These are phyloP conservation scores for Alectoria sarmentosa DNA, from an alignment of 495 filamentous ascomycete species.

Conservation along the genomic window DNA sequence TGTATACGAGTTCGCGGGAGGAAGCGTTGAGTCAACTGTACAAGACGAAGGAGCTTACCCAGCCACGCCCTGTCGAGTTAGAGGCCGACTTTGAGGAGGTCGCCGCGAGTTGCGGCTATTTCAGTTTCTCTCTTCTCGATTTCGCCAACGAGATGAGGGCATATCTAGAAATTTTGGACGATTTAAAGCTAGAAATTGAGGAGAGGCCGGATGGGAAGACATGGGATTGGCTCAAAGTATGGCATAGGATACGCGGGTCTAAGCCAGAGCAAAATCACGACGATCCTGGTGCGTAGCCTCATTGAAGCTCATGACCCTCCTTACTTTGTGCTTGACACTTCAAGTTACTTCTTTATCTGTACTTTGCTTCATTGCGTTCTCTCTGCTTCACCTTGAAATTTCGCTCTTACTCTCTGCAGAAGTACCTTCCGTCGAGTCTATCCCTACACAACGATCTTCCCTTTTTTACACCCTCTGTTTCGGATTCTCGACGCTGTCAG, in stretches of 20 bases:
- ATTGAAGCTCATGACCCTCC: background rate
- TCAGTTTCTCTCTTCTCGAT: slow-evolving; percentile 79
- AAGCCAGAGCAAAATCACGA: background rate
- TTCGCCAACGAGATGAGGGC: slow-evolving; percentile 84
- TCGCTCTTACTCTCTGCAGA: background rate
- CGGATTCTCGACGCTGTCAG: background rate
- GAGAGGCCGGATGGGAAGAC: slow-evolving; percentile 50
- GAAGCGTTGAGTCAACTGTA: slow-evolving; percentile 74
- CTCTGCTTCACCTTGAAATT: background rate
- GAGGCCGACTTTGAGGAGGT: slow-evolving; percentile 95
- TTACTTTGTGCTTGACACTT: background rate
- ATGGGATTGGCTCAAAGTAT: slow-evolving; percentile 86
- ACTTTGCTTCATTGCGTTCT: background rate
- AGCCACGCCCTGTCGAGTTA: slow-evolving; percentile 56
- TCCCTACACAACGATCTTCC: background rate
- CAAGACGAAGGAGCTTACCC: slow-evolving; percentile 60
- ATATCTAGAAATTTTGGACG: slow-evolving; percentile 76
- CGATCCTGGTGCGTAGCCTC: slow-evolving; percentile 24
- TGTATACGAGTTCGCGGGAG: slow-evolving; percentile 68
- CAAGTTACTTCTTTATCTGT: background rate
- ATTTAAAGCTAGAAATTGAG: slow-evolving; percentile 63
- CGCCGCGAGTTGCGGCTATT: slow-evolving; percentile 90
- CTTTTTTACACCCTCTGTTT: background rate
- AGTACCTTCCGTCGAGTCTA: background rate
- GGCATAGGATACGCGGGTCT: slow-evolving; percentile 40